Percentiles rank a stretch among this genome's conserved stretches.
These are phyloP conservation scores for Arthrinium phaeospermum DNA, from an alignment of 2,329 filamentous ascomycete species.

Conservation along the genomic window DNA sequence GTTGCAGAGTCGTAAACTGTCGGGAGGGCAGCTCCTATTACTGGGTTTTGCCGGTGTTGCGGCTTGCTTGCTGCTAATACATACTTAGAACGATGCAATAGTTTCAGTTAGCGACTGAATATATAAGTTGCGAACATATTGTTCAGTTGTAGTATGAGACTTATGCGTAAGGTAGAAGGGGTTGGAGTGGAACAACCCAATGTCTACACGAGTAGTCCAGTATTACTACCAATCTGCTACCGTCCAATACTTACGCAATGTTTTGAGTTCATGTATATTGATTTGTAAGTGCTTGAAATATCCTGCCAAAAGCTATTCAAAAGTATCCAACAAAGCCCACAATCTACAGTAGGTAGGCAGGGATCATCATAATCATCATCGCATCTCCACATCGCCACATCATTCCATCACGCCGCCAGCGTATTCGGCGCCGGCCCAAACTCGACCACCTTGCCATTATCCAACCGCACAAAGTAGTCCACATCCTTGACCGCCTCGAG, in stretches of 20 bases:
- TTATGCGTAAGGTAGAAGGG: no score
- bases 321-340: background rate
- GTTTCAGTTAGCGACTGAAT: background rate
- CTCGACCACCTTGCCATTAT: conserved; percentile 56
- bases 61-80: background rate
- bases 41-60: background rate
- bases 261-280: background rate
- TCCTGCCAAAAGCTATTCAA: background rate
- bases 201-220: no score
- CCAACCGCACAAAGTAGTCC: conserved; percentile 59
- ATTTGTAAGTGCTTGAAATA: background rate
- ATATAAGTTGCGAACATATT: no score
- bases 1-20: background rate
- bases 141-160: no score
- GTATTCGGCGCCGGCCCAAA: conserved; percentile 45
- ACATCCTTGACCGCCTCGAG: conserved; percentile 67
- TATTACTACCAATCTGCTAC: background rate
- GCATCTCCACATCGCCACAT: no score
- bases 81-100: background rate
- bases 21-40: background rate
- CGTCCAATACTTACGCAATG: background rate
- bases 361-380: background rate
- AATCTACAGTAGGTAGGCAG: background rate
- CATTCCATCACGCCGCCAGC: background rate
- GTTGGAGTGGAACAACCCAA: no score